Evolutionary conservation across 352 stramenopile genomes (phyloP), one percentile per base, ranked within the genome.

Genomic region (Elongisporangium prolatum): DNA sequence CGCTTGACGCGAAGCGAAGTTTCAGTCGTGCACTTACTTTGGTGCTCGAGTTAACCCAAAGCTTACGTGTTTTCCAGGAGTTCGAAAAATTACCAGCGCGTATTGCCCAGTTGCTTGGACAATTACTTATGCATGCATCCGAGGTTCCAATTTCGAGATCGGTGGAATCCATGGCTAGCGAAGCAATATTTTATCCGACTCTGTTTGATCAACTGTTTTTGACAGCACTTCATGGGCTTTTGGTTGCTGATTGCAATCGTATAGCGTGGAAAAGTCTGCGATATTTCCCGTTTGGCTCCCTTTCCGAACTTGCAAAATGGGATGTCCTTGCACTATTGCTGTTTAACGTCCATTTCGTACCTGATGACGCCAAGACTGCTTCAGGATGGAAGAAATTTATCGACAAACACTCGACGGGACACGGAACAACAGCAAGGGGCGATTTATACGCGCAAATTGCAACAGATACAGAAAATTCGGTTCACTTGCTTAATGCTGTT

Each of bases 201-300:
- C 57, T 91, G 14, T 93, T 93, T 58, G 86, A 95, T 50, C 86
- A 95, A 60, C 71, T 95, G 8, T 93, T 95, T 54, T 64, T 93
- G 37, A 93, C 85, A 7, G 84, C 80, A 37, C 63, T 95, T 10
- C 81, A 91, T 56, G 86, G 82, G 10, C 48, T 93, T 9, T 66
- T 93, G 57, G 71, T 84, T 4, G 49, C 71, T 17, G 84, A 93
- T 56, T 91, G 80, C 64, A 93, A 91, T 59, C 76, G 81, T n/a
- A 77, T 91, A 10, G 81, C 82, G 14, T 93, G 84, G 84, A 75
- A 83, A 55, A 85, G 76, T 61, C 75, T 93, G 48, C 65, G 60
- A 11, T 71, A 71, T 20, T 91, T 89, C 40, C 84, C 84, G n/a
- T 93, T 90, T 56, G 64, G 59, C 4, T 84, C 82, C 6, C 54